Base-by-base conservation (phyloP, 2,329 filamentous ascomycete genomes). In the Diaporthe sp. region DNA sequence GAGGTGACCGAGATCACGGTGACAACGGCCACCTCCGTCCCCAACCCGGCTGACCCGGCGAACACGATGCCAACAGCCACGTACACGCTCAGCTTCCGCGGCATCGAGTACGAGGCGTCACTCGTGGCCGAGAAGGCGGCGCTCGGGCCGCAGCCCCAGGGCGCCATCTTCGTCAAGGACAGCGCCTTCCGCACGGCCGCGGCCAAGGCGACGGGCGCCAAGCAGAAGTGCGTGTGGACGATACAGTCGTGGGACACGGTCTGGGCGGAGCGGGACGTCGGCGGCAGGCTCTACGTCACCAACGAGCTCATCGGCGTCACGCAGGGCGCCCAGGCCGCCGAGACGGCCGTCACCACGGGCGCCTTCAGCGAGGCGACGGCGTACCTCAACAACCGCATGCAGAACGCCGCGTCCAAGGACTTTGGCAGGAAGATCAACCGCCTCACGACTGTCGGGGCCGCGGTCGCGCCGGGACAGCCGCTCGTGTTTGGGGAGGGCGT, bases 271-370 rank as follows among this genome's bases (percentile, higher is more conserved):
- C 79, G 80, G 19, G 84, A 84, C 31, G 84, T 91, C 69, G 84
- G 86, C 74, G 90, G 90, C 69, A 85, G 90, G n/a, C 91, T 91
- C 82, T 91, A 92, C 82, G 87, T 89, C 22, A 88, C 88, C n/a
- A 82, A 86, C 74, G 84, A 86, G 75, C 83, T 92, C 49, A 87
- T 90, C 53, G 39, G 49, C 57, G 75, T 77, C 39, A 73, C 75
- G n/a, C 70, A 73, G 42, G 73, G 75, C n/a, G 31, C 51, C 39
- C 61, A 39, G 31, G 75, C 62, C 39, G 75, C 74, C 34, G 55
- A 75, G 55, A 80, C 81, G 6, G 83, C 84, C 22, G 77, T 87
- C 46, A 79, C 81, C 34, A 81, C 82, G 51, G 85, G 85, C 55
- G 79, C 83, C 49, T 81, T 89, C 39, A 83, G 85, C 44, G 86